A percentile compares a stretch with the other conserved stretches of the same genome.
These are phyloP conservation scores for Scleroderma citrinum DNA, from an alignment of 768 basidiomycete genomes.

Conservation along the genomic window DNA sequence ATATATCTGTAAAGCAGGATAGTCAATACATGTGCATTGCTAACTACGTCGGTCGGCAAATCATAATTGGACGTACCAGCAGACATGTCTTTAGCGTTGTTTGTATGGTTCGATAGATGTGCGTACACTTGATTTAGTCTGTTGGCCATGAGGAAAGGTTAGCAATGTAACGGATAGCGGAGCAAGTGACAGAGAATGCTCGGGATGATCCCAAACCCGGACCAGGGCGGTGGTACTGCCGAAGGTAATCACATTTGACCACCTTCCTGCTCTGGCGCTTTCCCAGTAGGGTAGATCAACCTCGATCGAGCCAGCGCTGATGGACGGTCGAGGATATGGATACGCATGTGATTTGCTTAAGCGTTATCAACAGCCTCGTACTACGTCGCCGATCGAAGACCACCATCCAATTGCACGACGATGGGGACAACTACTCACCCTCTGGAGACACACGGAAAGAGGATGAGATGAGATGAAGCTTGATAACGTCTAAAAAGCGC, in stretches of 20 bases:
- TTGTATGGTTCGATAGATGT: conserved; percentile 39
- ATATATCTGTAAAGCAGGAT: conserved; percentile 47
- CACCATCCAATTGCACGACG: too few species aligned
- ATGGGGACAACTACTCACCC: too few species aligned
- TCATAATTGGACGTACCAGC: conserved; percentile 40
- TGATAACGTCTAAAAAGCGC: too few species aligned
- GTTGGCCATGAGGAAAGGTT: conserved; percentile 37
- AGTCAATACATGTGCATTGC: neutral
- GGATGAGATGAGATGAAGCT: too few species aligned
- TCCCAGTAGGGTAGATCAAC: neutral
- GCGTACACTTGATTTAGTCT: conserved; percentile 56
- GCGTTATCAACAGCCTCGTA: neutral
- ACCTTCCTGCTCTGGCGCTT: neutral
- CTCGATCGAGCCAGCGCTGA: neutral
- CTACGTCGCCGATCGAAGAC: neutral
- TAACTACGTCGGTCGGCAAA: neutral
- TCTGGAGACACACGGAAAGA: too few species aligned
- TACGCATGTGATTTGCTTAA: neutral
- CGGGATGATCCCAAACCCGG: neutral
- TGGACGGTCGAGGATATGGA: neutral
- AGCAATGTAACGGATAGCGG: neutral
- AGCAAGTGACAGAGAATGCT: neutral
- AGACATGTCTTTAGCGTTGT: conserved; percentile 33
- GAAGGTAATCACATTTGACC: neutral
- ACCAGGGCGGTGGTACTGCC: neutral